These are phyloP conservation scores for Xerocomellus chrysenteron DNA, from an alignment of 768 basidiomycete species.

Conservation along the genomic window DNA sequence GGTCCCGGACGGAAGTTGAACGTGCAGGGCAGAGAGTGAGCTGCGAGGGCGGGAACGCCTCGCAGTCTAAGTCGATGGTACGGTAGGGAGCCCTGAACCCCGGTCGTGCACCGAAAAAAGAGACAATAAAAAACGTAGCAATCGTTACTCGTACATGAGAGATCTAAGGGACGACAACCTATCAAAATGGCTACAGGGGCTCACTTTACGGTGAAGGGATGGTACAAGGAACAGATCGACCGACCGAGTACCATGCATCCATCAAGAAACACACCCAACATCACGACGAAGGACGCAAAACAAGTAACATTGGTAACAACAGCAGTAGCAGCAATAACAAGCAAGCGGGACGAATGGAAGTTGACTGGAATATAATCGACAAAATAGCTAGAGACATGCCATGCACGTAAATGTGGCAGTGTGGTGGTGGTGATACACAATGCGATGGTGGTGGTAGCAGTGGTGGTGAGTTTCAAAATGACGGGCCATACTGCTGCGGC, in stretches of 20 bases:
- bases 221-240: neutral
- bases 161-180: neutral
- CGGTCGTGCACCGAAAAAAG: neutral
- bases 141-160: neutral
- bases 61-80: no score
- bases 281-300: neutral
- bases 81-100: no score
- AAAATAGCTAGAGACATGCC: neutral
- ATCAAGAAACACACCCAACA: neutral
- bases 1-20: no score
- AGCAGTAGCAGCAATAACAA: neutral
- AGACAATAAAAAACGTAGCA: neutral
- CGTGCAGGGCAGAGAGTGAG: no score
- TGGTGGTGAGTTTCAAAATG: constrained; percentile 1
- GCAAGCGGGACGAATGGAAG: neutral
- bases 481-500: constrained; percentile 14
- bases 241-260: neutral
- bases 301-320: neutral
- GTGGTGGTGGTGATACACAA: neutral
- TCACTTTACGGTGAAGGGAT: neutral
- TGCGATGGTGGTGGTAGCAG: neutral
- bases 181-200: neutral
- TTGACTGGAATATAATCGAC: neutral
- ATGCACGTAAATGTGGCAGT: neutral
- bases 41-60: no score